Percentiles rank a stretch among this genome's conserved stretches.
Conservation (phyloP, 306 rosid species). For the Spatholobus suberectus region DNA sequence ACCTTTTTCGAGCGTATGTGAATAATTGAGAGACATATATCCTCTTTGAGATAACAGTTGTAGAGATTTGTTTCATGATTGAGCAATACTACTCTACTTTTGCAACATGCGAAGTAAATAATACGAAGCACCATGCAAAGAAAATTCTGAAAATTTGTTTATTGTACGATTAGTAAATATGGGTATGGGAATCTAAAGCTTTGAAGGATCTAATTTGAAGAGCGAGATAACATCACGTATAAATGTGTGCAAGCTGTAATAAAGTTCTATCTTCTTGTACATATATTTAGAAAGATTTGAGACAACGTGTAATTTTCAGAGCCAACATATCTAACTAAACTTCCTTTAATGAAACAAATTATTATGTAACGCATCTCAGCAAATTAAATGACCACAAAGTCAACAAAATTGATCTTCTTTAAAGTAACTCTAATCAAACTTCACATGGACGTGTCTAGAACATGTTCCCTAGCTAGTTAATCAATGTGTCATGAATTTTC, state of each 20-base stretch:
- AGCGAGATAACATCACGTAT: not conserved
- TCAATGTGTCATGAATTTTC: not conserved
- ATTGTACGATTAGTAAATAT: not conserved
- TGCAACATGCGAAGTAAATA: not conserved
- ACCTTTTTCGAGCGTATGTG: not conserved
- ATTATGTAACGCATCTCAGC: not conserved
- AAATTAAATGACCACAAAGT: constrained; percentile 16
- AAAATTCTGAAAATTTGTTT: not conserved
- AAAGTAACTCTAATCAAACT: constrained; percentile 2
- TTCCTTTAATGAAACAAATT: not conserved
- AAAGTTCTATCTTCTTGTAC: not conserved
- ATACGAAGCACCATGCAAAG: constrained; percentile 16
- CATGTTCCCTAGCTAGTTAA: constrained; percentile 3
- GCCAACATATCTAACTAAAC: not conserved
- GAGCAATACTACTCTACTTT: constrained; percentile 16
- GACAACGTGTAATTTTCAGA: not conserved
- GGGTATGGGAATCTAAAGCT: not conserved
- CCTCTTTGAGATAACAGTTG: not conserved
- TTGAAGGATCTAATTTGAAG: not conserved
- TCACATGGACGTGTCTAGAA: constrained; percentile 14
- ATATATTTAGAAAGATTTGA: not conserved
- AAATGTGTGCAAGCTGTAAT: not conserved
- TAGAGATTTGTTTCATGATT: not conserved
- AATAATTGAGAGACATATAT: not conserved
- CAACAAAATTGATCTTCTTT: not conserved